Conservation (phyloP, 345 rosid species). For the Murraya paniculata region DNA sequence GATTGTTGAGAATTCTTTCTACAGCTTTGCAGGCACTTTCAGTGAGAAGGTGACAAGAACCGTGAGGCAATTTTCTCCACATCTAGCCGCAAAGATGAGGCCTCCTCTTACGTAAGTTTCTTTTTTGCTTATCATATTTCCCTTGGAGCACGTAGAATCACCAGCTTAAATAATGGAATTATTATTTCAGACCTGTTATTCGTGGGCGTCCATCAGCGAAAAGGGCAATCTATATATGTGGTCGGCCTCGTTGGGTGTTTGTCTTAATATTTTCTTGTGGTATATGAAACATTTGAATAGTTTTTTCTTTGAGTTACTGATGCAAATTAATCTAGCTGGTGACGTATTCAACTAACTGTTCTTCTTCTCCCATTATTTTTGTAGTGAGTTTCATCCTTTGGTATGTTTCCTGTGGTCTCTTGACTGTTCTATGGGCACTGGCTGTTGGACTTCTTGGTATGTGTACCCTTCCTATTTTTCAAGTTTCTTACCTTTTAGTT, state of each 20-base stretch:
- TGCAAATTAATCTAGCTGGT: not conserved
- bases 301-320: not conserved
- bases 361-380: not conserved
- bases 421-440: slow-evolving; percentile 80
- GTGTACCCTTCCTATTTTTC: slow-evolving; percentile 14
- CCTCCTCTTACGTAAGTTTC: slow-evolving; percentile 74
- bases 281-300: slow-evolving; percentile 21
- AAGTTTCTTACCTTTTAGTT: slow-evolving; percentile 1
- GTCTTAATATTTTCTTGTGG: slow-evolving; percentile 71
- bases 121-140: slow-evolving; percentile 2
- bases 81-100: slow-evolving; percentile 92
- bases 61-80: slow-evolving; percentile 88
- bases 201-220: slow-evolving; percentile 95
- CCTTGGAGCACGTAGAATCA: not conserved
- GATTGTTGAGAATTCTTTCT: slow-evolving; percentile 21
- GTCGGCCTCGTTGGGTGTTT: slow-evolving; percentile 90
- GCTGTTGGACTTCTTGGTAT: slow-evolving; percentile 78
- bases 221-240: slow-evolving; percentile 77
- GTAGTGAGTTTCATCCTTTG: slow-evolving; percentile 73
- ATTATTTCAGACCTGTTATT: slow-evolving; percentile 68
- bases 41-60: slow-evolving; percentile 88
- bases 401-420: slow-evolving; percentile 82
- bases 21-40: slow-evolving; percentile 96
- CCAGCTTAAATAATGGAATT: slow-evolving; percentile 17
- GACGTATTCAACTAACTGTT: slow-evolving; percentile 9